These are phyloP conservation scores for Lycium ferocissimum DNA, from an alignment of 257 asterid species.

Conservation along the genomic window DNA sequence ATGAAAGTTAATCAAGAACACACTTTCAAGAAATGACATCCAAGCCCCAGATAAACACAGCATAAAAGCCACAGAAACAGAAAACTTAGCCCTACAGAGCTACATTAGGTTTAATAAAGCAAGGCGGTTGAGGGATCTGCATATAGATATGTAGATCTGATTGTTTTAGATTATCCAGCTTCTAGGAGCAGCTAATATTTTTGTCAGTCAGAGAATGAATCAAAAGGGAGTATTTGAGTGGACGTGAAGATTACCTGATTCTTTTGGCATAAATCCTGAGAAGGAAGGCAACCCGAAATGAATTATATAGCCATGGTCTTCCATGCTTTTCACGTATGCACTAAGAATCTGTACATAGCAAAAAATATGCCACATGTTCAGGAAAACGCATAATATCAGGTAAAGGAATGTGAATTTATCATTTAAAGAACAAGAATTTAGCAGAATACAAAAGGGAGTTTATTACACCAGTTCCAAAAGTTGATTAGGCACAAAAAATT, in stretches of 20 bases:
- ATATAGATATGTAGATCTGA: background rate
- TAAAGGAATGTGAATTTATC: background rate
- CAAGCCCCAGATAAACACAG: constrained; percentile 13
- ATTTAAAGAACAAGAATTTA: constrained; percentile 16
- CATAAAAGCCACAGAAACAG: background rate
- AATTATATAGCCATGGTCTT: constrained; percentile 95
- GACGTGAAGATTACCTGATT: constrained; percentile 59
- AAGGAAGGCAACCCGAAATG: constrained; percentile 75
- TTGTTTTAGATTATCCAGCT: background rate
- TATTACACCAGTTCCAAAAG: background rate
- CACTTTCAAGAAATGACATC: background rate
- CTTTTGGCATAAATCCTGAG: constrained; percentile 81
- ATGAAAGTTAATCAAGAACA: background rate
- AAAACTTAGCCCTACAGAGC: background rate
- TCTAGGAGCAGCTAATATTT: background rate
- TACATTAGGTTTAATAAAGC: background rate
- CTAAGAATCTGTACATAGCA: constrained; percentile 71
- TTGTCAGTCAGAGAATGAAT: background rate
- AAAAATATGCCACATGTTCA: background rate
- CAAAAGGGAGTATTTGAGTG: constrained; percentile 16
- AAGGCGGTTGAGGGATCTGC: background rate
- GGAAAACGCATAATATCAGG: background rate
- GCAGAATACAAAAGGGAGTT: background rate
- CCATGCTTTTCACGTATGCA: constrained; percentile 84
- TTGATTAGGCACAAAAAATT: background rate